Evolutionary conservation across 208 protist genomes (phyloP).

Genomic region (Crithidia acanthocephali): DNA sequence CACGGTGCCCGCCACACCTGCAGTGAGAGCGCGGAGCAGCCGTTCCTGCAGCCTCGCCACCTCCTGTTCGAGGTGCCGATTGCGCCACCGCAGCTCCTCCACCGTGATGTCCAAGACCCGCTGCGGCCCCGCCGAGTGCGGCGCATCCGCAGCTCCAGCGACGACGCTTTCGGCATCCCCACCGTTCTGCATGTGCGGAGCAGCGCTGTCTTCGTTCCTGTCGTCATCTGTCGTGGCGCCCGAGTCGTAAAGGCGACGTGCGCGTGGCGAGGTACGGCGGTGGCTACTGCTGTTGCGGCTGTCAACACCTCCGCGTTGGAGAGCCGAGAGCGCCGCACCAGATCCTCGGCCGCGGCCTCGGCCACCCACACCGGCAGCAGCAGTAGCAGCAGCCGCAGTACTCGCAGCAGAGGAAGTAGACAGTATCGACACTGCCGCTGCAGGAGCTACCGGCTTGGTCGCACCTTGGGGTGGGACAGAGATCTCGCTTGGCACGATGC

Average conservation of each 20-base stretch:
- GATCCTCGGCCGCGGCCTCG: neutral
- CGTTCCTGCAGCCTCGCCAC: constrained; percentile 36
- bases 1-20: neutral
- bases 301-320: neutral
- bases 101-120: constrained; percentile 39
- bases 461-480: neutral
- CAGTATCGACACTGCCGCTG: neutral
- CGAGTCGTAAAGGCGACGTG: constrained; percentile 14
- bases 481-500: constrained; percentile 20
- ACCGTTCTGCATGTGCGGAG: no score
- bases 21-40: constrained; percentile 19
- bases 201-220: neutral
- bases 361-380: neutral
- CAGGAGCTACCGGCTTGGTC: neutral
- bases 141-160: neutral
- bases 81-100: constrained; percentile 61
- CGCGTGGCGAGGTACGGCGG: constrained; percentile 5
- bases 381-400: no score
- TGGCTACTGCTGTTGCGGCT: neutral
- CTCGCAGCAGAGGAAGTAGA: no score
- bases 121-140: neutral
- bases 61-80: constrained; percentile 45
- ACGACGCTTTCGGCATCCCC: no score
- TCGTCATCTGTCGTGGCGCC: neutral
- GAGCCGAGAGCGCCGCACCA: neutral